Evolutionary conservation across 768 basidiomycete genomes (phyloP).

Genomic region (Scleroderma citrinum): DNA sequence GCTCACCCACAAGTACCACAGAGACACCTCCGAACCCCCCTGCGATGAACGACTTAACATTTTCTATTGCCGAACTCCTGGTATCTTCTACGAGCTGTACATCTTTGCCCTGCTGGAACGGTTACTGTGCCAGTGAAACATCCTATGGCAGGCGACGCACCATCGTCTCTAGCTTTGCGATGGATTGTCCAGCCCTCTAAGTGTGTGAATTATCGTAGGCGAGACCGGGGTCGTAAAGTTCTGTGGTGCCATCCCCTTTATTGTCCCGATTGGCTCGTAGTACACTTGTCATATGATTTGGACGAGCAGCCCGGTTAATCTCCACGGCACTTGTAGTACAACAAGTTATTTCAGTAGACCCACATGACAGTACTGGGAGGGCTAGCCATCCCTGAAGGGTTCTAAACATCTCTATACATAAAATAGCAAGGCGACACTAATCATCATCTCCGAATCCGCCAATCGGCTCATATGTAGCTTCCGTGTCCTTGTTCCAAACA

Average conservation of each 20-base stretch:
- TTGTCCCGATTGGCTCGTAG: neutral
- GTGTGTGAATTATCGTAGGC: no score
- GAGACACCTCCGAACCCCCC: slow-evolving; percentile 90
- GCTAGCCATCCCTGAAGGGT: no score
- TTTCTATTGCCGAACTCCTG: slow-evolving; percentile 31
- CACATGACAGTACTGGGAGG: no score
- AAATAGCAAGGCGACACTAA: slow-evolving; percentile 8
- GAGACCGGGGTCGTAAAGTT: no score
- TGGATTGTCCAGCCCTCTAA: slow-evolving; percentile 1
- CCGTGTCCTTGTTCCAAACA: slow-evolving; percentile 70
- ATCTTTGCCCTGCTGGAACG: slow-evolving; percentile 20
- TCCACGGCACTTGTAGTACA: no score
- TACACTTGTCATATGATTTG: slow-evolving; percentile 25
- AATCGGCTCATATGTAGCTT: slow-evolving; percentile 86
- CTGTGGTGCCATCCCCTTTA: no score
- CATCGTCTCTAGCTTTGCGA: slow-evolving; percentile 17
- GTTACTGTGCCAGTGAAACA: slow-evolving; percentile 5
- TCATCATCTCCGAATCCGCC: slow-evolving; percentile 67
- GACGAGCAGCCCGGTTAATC: slow-evolving; percentile 8
- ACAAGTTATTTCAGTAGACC: no score
- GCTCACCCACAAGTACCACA: slow-evolving; percentile 84
- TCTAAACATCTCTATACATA: slow-evolving; percentile 1
- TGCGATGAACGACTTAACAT: slow-evolving; percentile 81
- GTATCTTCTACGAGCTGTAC: slow-evolving; percentile 13
- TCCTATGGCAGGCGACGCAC: slow-evolving; percentile 10